Evolutionary conservation across 345 rosid species (phyloP).

Genomic region (Passiflora organensis): DNA sequence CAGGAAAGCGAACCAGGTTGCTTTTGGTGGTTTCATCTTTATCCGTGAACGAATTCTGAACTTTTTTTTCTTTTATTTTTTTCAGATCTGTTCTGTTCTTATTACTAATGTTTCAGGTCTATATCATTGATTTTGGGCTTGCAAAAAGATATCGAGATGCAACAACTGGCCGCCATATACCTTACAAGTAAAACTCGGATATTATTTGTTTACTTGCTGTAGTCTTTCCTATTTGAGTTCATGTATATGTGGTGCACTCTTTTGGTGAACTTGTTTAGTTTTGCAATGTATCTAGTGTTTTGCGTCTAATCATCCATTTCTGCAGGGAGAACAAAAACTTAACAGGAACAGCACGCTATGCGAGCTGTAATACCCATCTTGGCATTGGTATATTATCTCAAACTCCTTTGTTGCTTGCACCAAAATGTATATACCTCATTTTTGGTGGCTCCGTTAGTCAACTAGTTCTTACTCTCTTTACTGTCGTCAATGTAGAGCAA

Average conservation of each 20-base stretch:
- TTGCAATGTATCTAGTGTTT: too few relatives aligned
- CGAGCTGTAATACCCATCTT: slow-evolving; percentile 96
- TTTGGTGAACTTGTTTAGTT: too few relatives aligned
- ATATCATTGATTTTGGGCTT: slow-evolving; percentile 85
- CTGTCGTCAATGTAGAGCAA: slow-evolving; percentile 31
- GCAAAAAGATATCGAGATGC: slow-evolving; percentile 81
- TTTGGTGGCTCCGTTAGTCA: too few relatives aligned
- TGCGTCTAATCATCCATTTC: too few relatives aligned
- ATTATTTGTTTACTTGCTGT: too few relatives aligned
- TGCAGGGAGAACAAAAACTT: slow-evolving; percentile 91
- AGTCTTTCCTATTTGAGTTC: not conserved
- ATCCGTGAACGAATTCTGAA: too few relatives aligned
- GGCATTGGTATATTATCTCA: slow-evolving; percentile 65
- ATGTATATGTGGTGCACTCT: too few relatives aligned
- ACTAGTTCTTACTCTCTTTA: not conserved
- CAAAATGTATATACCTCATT: not conserved
- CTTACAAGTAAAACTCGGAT: slow-evolving; percentile 72
- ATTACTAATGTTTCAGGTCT: slow-evolving; percentile 47
- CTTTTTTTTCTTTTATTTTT: too few relatives aligned
- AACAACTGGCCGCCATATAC: slow-evolving; percentile 74
- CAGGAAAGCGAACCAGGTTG: slow-evolving; percentile 69
- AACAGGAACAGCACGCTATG: slow-evolving; percentile 96
- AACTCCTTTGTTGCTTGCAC: not conserved
- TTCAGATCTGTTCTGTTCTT: too few relatives aligned
- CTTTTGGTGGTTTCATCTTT: too few relatives aligned